Conservation (phyloP, 345 rosid species). For the Aethionema arabicum region DNA sequence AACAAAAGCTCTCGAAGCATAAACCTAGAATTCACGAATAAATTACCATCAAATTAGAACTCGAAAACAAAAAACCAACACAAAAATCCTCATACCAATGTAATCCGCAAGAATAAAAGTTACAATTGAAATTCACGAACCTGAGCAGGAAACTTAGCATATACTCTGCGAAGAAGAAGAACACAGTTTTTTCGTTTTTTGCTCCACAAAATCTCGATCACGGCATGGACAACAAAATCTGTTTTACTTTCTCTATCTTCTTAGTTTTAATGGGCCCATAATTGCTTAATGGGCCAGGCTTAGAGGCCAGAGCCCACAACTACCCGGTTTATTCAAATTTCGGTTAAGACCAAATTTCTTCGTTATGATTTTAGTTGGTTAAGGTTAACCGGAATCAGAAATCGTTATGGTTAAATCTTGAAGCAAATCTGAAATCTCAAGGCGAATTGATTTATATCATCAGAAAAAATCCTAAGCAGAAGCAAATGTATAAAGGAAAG, state of each 20-base stretch:
- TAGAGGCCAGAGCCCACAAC: no score
- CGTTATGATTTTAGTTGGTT: constrained; percentile 1
- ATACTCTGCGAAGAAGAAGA: constrained; percentile 14
- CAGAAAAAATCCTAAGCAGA: constrained; percentile 26
- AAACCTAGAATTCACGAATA: constrained; percentile 4
- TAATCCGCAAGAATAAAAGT: not conserved
- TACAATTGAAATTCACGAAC: constrained; percentile 32
- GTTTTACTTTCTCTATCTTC: not conserved
- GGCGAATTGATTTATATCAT: not conserved
- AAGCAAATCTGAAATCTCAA: constrained; percentile 2
- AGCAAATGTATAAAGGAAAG: constrained; percentile 17
- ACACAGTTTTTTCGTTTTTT: not conserved
- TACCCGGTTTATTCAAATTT: not conserved
- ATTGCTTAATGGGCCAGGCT: no score
- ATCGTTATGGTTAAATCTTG: not conserved
- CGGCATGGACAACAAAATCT: no score
- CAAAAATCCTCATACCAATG: not conserved
- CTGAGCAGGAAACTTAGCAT: constrained; percentile 14
- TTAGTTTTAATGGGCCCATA: constrained; percentile 9
- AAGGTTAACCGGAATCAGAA: not conserved
- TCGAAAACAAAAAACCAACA: not conserved
- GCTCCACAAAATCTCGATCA: constrained; percentile 3
- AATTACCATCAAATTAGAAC: not conserved
- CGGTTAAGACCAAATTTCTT: not conserved
- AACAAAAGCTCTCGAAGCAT: constrained; percentile 5